phyloP scores from a whole-genome alignment of 805 yeast genomes.

The Teunomyces tritomae region DNA sequence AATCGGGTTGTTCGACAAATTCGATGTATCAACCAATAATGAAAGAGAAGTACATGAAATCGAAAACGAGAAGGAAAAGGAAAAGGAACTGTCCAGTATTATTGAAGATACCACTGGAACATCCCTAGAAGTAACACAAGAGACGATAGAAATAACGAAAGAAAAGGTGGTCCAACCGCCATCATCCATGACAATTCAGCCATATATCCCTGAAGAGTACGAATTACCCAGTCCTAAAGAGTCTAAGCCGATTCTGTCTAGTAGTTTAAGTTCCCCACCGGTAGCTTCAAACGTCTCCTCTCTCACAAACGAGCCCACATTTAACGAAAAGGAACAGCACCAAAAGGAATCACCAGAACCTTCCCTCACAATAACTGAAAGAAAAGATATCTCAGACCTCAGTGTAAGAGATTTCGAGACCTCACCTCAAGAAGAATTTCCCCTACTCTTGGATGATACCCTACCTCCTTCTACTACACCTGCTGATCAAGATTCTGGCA shows the following conservation, averaged over 20 bases:
- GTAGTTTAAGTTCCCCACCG: background rate
- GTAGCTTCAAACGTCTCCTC: background rate
- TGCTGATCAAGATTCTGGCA: background rate
- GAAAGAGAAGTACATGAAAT: conserved; percentile 3
- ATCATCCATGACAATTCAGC: background rate
- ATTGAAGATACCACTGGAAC: conserved; percentile 3
- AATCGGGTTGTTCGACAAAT: conserved; percentile 35
- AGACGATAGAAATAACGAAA: background rate
- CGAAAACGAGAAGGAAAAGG: conserved; percentile 9
- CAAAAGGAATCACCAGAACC: background rate
- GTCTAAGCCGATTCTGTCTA: background rate
- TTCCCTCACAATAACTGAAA: background rate
- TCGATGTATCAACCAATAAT: conserved; percentile 19
- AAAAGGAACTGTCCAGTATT: conserved; percentile 6
- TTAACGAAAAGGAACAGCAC: conserved; percentile 2
- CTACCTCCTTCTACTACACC: background rate
- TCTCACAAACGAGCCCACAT: background rate
- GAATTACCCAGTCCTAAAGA: background rate
- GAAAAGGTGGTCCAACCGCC: conserved; percentile 1
- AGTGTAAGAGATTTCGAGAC: conserved; percentile 11
- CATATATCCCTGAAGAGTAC: conserved; percentile 1
- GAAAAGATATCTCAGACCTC: conserved; percentile 12
- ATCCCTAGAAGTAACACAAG: background rate
- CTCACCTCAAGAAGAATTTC: conserved; percentile 19
- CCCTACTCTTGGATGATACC: background rate